These are phyloP conservation scores for Penicillium pulvis DNA, from an alignment of 495 filamentous ascomycete species.

Conservation along the genomic window DNA sequence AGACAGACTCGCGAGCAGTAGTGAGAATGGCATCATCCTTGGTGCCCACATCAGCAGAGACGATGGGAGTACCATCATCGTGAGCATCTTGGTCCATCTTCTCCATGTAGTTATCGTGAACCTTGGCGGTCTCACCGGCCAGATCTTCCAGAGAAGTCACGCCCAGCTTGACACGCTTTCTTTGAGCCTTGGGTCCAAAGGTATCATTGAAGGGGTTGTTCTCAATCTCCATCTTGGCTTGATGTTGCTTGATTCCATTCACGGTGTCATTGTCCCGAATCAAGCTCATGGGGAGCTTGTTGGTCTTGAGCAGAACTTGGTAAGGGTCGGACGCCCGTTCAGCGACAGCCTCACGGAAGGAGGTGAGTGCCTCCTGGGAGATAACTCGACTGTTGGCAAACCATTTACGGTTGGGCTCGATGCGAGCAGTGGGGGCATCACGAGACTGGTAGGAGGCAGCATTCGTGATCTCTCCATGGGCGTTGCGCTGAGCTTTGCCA, in stretches of 20 bases:
- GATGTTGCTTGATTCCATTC: conserved; percentile 87
- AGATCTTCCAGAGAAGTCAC: conserved; percentile 81
- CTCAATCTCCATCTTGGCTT: conserved; percentile 92
- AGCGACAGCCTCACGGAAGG: conserved; percentile 90
- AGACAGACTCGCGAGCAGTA: conserved; percentile 82
- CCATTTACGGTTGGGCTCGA: conserved; percentile 94
- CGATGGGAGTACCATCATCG: conserved; percentile 65
- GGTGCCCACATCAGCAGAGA: conserved; percentile 52
- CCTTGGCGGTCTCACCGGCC: conserved; percentile 72
- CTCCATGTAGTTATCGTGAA: conserved; percentile 77
- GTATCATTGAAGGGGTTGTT: conserved; percentile 82
- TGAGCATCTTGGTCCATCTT: conserved; percentile 71
- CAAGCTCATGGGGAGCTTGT: conserved; percentile 88
- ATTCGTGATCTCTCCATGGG: conserved; percentile 72
- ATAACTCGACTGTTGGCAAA: conserved; percentile 75
- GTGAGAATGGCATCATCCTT: conserved; percentile 56
- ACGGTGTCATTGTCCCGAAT: conserved; percentile 64
- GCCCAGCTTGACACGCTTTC: conserved; percentile 86
- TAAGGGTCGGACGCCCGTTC: conserved; percentile 90
- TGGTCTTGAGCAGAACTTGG: conserved; percentile 86
- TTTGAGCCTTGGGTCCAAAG: conserved; percentile 90
- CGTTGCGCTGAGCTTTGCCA: conserved; percentile 74
- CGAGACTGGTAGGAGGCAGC: conserved; percentile 82
- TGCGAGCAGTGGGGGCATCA: conserved; percentile 77
- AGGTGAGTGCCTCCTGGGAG: conserved; percentile 65